Percentiles rank a stretch among this genome's conserved stretches.
Conservation (phyloP, 805 yeast genomes). For the Candida ponderosae region DNA sequence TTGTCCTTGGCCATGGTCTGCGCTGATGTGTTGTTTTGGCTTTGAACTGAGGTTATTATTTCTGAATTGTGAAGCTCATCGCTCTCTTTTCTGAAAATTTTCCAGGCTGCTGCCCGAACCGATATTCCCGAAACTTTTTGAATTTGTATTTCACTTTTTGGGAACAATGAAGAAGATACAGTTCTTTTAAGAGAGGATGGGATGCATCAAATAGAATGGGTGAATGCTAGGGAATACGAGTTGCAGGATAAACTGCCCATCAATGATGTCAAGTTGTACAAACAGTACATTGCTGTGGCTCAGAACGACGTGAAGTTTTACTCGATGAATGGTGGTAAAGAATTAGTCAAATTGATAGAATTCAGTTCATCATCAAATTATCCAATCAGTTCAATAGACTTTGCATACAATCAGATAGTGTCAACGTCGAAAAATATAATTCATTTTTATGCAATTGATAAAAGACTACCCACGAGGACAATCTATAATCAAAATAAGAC, state of each 20-base stretch:
- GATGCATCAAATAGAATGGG: background rate
- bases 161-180: too few relatives aligned
- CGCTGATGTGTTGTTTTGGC: too few relatives aligned
- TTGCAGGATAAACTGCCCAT: background rate
- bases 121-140: too few relatives aligned
- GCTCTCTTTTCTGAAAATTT: background rate
- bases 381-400: background rate
- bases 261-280: background rate
- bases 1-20: background rate
- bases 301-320: background rate
- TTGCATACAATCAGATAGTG: background rate
- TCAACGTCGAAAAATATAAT: background rate
- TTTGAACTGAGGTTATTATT: too few relatives aligned
- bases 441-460: background rate
- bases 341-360: too few relatives aligned
- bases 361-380: background rate
- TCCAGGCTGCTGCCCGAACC: too few relatives aligned
- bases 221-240: background rate
- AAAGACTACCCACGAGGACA: background rate
- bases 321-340: background rate
- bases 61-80: background rate
- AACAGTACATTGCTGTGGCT: background rate
- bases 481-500: slow-evolving; percentile 1
- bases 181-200: too few relatives aligned
- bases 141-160: too few relatives aligned